Base-by-base conservation (phyloP, 306 rosid genomes). In the Trichosanthes truncata region DNA sequence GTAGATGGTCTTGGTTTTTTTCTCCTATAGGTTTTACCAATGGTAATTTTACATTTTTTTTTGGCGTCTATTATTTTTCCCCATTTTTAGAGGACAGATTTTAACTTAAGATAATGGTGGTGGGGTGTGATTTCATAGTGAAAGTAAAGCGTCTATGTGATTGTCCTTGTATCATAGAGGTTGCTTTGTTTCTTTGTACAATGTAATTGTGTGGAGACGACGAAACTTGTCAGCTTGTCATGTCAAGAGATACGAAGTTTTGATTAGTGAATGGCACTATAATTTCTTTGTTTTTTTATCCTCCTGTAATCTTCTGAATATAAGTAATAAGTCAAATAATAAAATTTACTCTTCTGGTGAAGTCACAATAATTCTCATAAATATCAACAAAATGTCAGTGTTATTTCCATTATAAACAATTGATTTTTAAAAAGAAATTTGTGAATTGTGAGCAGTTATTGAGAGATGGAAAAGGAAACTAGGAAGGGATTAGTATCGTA, bases 31-130 rank as follows among this genome's bases (percentile, higher is more conserved):
- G 76, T 45, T 6, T 46, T 15, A 26, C 55, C 59, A 48, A 41
- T 48, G 55, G 60, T 48, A 73, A 4, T 48, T 26, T 49, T 48
- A 25, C 77, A 26, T n/a, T 48, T 23, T 20, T 71, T 68, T 13
- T 26, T 57, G 81, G 75, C 85, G 88, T 84, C 90, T 81, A 48
- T 73, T 73, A 73, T 73, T 73, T 45, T 26, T 29, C 26, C 41
- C 59, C 78, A 71, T 73, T 73, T 46, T 23, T 71, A 71, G 76
- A 43, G 76, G 56, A 45, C 74, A 20, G 76, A 43, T 41, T 63
- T 67, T 43, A 71, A 71, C 43, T 73, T 29, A 21, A 48, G 59
- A 45, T 73, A n/a, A 73, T 73, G 77, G 13, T 73, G 60, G 59
- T 73, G 77, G 59, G 60, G 40, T 73, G 55, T 73, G 76, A 43